Percentiles rank a stretch among this genome's conserved stretches.
Conservation (phyloP, 768 basidiomycete species). For the Termitomyces sp. region DNA sequence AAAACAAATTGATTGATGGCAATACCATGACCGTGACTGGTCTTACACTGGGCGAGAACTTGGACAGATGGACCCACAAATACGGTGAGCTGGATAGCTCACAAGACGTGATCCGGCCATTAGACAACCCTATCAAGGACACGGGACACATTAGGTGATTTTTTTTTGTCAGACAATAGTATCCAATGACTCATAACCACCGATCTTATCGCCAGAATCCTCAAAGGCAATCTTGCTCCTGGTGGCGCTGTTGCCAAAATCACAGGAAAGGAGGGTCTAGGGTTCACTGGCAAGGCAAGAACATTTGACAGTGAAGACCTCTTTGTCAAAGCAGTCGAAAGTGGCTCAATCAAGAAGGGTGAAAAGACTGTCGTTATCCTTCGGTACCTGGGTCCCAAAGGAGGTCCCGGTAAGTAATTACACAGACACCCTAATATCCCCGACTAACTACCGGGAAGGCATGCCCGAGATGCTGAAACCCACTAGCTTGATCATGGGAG, state of each 20-base stretch:
- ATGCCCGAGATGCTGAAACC: constrained; percentile 99
- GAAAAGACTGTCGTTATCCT: constrained; percentile 97
- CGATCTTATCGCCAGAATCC: constrained; percentile 49
- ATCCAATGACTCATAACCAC: constrained; percentile 5
- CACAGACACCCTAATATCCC: constrained; percentile 1
- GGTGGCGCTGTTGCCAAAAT: constrained; percentile 97
- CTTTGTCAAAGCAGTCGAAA: constrained; percentile 85
- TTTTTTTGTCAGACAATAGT: constrained; percentile 3
- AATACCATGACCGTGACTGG: constrained; percentile 90
- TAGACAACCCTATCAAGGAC: constrained; percentile 82
- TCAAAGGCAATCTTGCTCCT: constrained; percentile 89
- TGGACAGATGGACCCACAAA: constrained; percentile 82
- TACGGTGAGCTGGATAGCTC: constrained; percentile 66
- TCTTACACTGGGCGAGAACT: constrained; percentile 84
- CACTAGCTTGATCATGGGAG: constrained; percentile 97
- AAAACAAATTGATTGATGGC: constrained; percentile 86
- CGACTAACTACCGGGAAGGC: constrained; percentile 39
- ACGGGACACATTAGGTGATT: constrained; percentile 84
- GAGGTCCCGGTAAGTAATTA: constrained; percentile 78
- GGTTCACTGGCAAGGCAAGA: constrained; percentile 88
- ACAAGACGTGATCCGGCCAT: constrained; percentile 86
- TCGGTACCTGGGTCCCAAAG: constrained; percentile 94
- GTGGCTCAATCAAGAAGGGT: constrained; percentile 82
- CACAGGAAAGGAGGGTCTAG: constrained; percentile 90
- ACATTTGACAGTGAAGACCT: constrained; percentile 88